phyloP scores from a whole-genome alignment of 495 filamentous ascomycete genomes.

The Penicillium cosmopolitanum region DNA sequence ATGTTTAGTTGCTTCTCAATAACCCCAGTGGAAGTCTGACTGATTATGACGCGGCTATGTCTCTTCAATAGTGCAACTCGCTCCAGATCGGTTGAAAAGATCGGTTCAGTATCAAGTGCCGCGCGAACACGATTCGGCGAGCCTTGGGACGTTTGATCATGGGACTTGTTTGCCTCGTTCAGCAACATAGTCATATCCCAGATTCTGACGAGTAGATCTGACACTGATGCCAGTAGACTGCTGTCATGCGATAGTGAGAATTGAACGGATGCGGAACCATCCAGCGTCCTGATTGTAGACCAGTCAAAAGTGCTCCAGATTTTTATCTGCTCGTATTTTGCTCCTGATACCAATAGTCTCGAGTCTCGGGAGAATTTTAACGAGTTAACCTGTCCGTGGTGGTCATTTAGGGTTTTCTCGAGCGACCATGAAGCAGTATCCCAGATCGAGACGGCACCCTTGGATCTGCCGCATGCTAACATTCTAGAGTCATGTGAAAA shows the following conservation, averaged over 20 bases:
- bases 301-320: not conserved
- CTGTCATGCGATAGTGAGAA: not conserved
- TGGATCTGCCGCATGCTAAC: too few relatives aligned
- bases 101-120: not conserved
- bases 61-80: too few relatives aligned
- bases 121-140: too few relatives aligned
- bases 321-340: not conserved
- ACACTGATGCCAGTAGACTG: not conserved
- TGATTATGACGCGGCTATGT: too few relatives aligned
- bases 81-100: not conserved
- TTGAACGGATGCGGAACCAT: not conserved
- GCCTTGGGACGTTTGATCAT: too few relatives aligned
- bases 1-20: not conserved
- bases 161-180: too few relatives aligned
- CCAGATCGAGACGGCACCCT: too few relatives aligned
- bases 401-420: too few relatives aligned
- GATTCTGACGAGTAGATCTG: not conserved
- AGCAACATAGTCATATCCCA: not conserved
- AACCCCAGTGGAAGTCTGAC: not conserved
- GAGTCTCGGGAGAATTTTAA: too few relatives aligned
- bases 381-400: too few relatives aligned
- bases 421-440: too few relatives aligned
- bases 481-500: too few relatives aligned
- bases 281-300: not conserved
- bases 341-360: not conserved